Percentiles rank a stretch among this genome's conserved stretches.
phyloP scores from a whole-genome alignment of 805 yeast genomes.

The Cyberlindnera euphorbiiphila region DNA sequence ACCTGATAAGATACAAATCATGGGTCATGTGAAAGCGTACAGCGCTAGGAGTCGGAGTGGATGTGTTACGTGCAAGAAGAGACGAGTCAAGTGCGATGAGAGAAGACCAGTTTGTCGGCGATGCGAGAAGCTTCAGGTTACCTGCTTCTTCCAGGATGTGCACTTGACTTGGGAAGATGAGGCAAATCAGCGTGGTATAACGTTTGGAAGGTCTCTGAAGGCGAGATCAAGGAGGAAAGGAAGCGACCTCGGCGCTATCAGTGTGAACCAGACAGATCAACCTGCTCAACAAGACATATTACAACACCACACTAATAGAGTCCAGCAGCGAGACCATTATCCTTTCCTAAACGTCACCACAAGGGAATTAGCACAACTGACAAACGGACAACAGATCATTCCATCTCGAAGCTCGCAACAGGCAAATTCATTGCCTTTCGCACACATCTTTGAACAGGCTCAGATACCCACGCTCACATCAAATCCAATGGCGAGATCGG shows the following conservation, averaged over 20 bases:
- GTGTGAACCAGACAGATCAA: not conserved
- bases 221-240: conserved; percentile 17
- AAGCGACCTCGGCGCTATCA: not conserved
- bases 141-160: conserved; percentile 21
- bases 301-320: too few relatives aligned
- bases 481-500: conserved; percentile 4
- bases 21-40: conserved; percentile 26
- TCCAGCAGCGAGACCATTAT: conserved; percentile 13
- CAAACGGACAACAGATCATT: conserved; percentile 12
- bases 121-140: conserved; percentile 28
- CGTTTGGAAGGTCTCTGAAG: conserved; percentile 35
- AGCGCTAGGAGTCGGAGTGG: conserved; percentile 38
- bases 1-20: conserved; percentile 12
- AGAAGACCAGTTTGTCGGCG: conserved; percentile 31
- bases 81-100: conserved; percentile 47
- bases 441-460: conserved; percentile 16
- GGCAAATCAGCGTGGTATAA: conserved; percentile 31
- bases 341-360: conserved; percentile 13
- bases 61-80: conserved; percentile 45
- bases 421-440: conserved; percentile 5
- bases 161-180: conserved; percentile 36
- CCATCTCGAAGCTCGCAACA: too few relatives aligned
- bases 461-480: conserved; percentile 16
- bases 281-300: conserved; percentile 1
- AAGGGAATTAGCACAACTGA: conserved; percentile 8